A percentile compares a stretch with the other conserved stretches of the same genome.
Evolutionary conservation across 139 green algal species (phyloP).

Genomic region (Closterium sp.): DNA sequence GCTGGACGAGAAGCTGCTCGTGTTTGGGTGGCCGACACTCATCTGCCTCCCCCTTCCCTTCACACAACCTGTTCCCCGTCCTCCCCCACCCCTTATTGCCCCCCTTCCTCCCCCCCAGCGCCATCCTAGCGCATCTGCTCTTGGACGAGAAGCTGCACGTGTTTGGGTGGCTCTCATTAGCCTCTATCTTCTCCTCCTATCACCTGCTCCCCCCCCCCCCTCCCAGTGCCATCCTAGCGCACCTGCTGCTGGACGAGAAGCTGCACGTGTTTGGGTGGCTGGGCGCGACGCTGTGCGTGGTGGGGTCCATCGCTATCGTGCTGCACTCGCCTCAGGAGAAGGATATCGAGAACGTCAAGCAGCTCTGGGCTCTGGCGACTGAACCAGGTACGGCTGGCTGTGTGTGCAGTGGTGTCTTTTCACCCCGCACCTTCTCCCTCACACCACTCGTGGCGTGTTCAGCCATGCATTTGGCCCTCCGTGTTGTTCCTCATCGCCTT

Average conservation of each 20-base stretch:
- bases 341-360: slow-evolving; percentile 67
- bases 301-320: slow-evolving; percentile 82
- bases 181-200: not conserved
- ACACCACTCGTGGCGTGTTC: too few relatives aligned
- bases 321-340: slow-evolving; percentile 86
- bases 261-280: slow-evolving; percentile 87
- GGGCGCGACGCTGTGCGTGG: slow-evolving; percentile 89
- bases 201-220: too few relatives aligned
- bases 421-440: not conserved
- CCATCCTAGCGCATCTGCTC: too few relatives aligned
- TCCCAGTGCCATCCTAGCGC: slow-evolving; percentile 82
- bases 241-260: slow-evolving; percentile 85
- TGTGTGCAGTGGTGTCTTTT: not conserved
- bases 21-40: too few relatives aligned
- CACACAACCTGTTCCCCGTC: too few relatives aligned
- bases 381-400: slow-evolving; percentile 63
- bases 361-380: slow-evolving; percentile 81
- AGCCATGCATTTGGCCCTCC: too few relatives aligned
- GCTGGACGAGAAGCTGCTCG: too few relatives aligned
- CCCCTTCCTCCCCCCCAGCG: too few relatives aligned
- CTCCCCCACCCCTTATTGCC: not conserved
- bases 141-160: too few relatives aligned
- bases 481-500: not conserved
- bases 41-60: not conserved
- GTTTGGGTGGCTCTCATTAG: too few relatives aligned